phyloP scores from a whole-genome alignment of 371 early-diverging fungal species.

The Apophysomyces trapeziformis region DNA sequence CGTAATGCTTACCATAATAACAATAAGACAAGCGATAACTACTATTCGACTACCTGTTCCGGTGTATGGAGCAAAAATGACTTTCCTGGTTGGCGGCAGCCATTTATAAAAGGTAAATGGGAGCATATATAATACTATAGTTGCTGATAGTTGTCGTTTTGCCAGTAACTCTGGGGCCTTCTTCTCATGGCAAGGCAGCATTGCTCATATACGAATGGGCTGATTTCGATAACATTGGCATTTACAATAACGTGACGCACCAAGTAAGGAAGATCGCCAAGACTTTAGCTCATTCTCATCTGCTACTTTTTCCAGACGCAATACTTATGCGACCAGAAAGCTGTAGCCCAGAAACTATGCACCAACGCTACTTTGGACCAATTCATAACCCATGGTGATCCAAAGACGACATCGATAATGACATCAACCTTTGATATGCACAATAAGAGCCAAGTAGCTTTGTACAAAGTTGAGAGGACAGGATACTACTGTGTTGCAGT shows the following conservation, averaged over 20 bases:
- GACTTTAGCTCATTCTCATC: neutral
- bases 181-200: constrained; percentile 51
- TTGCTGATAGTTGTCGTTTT: too few species aligned
- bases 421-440: constrained; percentile 38
- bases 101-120: constrained; percentile 50
- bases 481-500: constrained; percentile 78
- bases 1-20: neutral
- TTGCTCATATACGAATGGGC: constrained; percentile 62
- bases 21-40: constrained; percentile 42
- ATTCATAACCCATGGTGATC: constrained; percentile 40
- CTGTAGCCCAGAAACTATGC: constrained; percentile 52
- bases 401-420: constrained; percentile 42
- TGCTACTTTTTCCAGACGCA: constrained; percentile 25
- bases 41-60: constrained; percentile 52
- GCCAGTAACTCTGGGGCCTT: constrained; percentile 49
- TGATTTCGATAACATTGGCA: constrained; percentile 56
- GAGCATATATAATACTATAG: neutral
- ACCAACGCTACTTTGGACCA: constrained; percentile 42
- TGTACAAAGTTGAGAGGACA: constrained; percentile 62
- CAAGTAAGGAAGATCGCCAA: constrained; percentile 23
- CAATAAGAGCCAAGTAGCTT: constrained; percentile 32
- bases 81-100: constrained; percentile 49
- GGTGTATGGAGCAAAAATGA: constrained; percentile 53
- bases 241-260: constrained; percentile 28
- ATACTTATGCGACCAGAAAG: constrained; percentile 56